Evolutionary conservation across 2,329 filamentous ascomycete species (phyloP).

Genomic region (Pseudocercospora macadamiae): DNA sequence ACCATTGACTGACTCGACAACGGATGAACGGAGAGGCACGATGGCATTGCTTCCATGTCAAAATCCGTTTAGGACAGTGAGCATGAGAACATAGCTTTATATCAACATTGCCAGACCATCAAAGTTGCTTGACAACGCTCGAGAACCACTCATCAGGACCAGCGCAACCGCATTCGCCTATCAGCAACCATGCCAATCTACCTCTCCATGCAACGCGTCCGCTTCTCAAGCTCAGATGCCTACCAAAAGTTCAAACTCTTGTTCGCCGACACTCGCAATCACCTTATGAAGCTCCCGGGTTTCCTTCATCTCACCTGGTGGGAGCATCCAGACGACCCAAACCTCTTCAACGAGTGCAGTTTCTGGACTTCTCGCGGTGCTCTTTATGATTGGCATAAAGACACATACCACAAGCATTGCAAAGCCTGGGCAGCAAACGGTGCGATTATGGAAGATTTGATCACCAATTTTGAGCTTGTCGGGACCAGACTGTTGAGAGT

Average conservation of each 20-base stretch:
- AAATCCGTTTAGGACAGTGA: too few species aligned
- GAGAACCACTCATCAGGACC: too few species aligned
- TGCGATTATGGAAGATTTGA: slow-evolving; percentile 14
- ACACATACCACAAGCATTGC: slow-evolving; percentile 17
- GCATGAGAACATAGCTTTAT: too few species aligned
- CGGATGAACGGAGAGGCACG: too few species aligned
- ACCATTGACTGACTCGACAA: too few species aligned
- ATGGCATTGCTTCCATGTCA: too few species aligned
- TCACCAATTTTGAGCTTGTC: slow-evolving; percentile 15
- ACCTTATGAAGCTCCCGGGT: slow-evolving; percentile 12
- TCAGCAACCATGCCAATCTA: slow-evolving; percentile 12
- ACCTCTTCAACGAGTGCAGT: slow-evolving; percentile 12
- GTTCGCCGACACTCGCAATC: slow-evolving; percentile 11
- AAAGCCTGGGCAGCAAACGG: slow-evolving; percentile 14
- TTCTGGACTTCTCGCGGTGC: slow-evolving; percentile 10
- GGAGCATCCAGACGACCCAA: slow-evolving; percentile 11
- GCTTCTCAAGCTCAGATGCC: slow-evolving; percentile 14
- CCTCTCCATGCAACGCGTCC: slow-evolving; percentile 16
- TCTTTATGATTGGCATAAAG: slow-evolving; percentile 15
- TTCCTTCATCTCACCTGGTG: slow-evolving; percentile 16
- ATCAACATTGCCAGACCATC: too few species aligned
- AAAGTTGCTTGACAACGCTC: background rate
- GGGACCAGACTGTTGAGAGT: slow-evolving; percentile 12
- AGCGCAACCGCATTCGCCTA: too few species aligned
- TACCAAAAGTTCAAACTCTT: slow-evolving; percentile 15